Conservation (phyloP, 1,284 basidiomycete genomes). For the Mixia osmundae region DNA sequence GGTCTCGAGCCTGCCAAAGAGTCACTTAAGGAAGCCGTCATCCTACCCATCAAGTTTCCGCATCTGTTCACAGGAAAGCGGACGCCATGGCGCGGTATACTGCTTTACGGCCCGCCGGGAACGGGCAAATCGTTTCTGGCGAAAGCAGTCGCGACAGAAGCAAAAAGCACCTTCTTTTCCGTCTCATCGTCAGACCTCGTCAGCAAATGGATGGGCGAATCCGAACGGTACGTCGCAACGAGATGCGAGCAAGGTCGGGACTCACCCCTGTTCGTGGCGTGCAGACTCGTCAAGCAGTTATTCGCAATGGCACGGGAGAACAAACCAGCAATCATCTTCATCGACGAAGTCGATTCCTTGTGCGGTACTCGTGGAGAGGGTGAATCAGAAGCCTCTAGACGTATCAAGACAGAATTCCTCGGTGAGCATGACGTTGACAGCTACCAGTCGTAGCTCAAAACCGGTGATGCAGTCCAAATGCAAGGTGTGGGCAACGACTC, state of each 20-base stretch:
- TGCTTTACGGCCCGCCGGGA: slow-evolving; percentile 85
- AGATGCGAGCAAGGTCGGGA: not conserved
- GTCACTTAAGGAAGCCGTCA: slow-evolving; percentile 90
- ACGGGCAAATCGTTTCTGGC: slow-evolving; percentile 90
- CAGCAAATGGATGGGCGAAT: slow-evolving; percentile 98
- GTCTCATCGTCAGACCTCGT: slow-evolving; percentile 88
- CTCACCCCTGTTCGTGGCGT: not conserved
- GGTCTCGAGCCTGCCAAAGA: slow-evolving; percentile 87
- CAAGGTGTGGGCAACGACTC: slow-evolving; percentile 97
- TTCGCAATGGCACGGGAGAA: slow-evolving; percentile 90
- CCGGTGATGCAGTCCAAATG: slow-evolving; percentile 60
- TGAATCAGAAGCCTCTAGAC: slow-evolving; percentile 79
- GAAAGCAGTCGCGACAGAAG: slow-evolving; percentile 95
- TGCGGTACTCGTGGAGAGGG: slow-evolving; percentile 86
- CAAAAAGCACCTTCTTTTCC: slow-evolving; percentile 95
- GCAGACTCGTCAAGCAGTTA: slow-evolving; percentile 82
- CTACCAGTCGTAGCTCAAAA: too few relatives aligned
- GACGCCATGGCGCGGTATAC: slow-evolving; percentile 86
- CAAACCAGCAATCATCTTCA: slow-evolving; percentile 95
- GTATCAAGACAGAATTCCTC: slow-evolving; percentile 89
- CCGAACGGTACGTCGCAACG: slow-evolving; percentile 44
- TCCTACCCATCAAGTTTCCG: slow-evolving; percentile 94
- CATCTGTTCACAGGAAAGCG: slow-evolving; percentile 95
- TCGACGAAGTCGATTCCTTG: slow-evolving; percentile 93
- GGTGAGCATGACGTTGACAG: not conserved